phyloP scores from a whole-genome alignment of 2,329 filamentous ascomycete species.

The Periconia sp. region DNA sequence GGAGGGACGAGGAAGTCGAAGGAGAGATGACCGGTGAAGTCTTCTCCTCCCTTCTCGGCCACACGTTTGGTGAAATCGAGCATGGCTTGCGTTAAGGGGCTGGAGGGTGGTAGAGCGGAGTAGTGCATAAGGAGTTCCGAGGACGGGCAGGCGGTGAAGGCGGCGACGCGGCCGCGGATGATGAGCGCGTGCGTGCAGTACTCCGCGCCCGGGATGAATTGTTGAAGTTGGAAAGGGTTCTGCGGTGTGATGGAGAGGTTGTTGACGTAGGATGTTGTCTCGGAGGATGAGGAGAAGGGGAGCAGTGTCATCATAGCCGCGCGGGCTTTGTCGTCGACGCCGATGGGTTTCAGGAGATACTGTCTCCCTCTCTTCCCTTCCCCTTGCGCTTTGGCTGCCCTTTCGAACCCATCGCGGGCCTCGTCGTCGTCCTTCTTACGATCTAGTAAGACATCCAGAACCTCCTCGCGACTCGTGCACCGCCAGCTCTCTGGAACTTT shows the following conservation, averaged over 20 bases:
- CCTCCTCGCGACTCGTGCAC: constrained; percentile 57
- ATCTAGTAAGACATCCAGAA: constrained; percentile 54
- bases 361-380: constrained; percentile 37
- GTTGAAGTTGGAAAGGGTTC: constrained; percentile 68
- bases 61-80: constrained; percentile 65
- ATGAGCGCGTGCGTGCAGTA: constrained; percentile 73
- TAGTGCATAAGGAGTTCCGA: constrained; percentile 68
- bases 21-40: constrained; percentile 69
- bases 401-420: neutral
- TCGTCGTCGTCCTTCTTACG: constrained; percentile 3
- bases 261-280: constrained; percentile 59
- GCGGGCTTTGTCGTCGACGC: constrained; percentile 61
- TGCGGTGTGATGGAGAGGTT: constrained; percentile 57
- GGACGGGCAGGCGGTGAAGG: constrained; percentile 68
- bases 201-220: constrained; percentile 64
- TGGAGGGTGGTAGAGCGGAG: constrained; percentile 57
- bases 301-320: constrained; percentile 65
- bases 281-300: constrained; percentile 55
- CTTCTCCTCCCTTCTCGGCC: constrained; percentile 51
- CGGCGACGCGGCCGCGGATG: constrained; percentile 64
- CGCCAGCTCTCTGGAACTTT: constrained; percentile 47
- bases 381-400: constrained; percentile 7
- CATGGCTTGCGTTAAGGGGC: constrained; percentile 61
- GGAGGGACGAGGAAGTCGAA: constrained; percentile 66
- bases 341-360: constrained; percentile 69